Percentiles rank a stretch among this genome's conserved stretches.
phyloP scores from a whole-genome alignment of 352 stramenopile species.

The Phytophthora melonis region DNA sequence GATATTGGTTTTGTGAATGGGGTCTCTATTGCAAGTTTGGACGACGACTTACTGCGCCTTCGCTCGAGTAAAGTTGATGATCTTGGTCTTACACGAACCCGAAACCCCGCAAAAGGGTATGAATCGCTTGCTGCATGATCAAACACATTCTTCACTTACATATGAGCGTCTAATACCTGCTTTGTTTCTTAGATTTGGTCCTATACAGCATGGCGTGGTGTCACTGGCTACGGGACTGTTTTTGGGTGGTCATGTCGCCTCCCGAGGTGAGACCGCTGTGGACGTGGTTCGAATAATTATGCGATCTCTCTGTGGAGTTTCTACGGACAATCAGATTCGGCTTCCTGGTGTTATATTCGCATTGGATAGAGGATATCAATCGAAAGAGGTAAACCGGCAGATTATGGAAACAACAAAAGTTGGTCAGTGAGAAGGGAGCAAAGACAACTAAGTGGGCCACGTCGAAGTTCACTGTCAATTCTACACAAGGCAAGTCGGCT shows the following conservation, averaged over 20 bases:
- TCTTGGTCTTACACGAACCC: conserved; percentile 4
- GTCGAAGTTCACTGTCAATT: neutral
- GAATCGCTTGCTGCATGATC: neutral
- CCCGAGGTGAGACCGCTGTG: neutral
- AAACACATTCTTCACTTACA: neutral
- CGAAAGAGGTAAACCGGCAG: conserved; percentile 8
- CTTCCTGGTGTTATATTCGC: conserved; percentile 12
- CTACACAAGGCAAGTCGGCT: neutral
- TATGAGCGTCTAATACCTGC: neutral
- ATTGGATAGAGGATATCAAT: conserved; percentile 25
- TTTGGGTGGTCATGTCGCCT: conserved; percentile 2
- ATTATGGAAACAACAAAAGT: conserved; percentile 2
- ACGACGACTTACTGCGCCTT: conserved; percentile 7
- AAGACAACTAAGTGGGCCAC: neutral
- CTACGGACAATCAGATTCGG: conserved; percentile 10
- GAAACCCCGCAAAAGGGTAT: conserved; percentile 11
- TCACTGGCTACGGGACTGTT: conserved; percentile 11
- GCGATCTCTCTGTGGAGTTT: conserved; percentile 7
- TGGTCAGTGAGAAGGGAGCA: conserved; percentile 1
- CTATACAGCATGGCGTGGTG: conserved; percentile 12
- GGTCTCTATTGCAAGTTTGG: conserved; percentile 8
- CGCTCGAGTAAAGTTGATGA: conserved; percentile 8
- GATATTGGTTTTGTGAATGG: conserved; percentile 13
- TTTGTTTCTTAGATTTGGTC: neutral
- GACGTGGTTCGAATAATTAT: conserved; percentile 8